phyloP scores from a whole-genome alignment of 2,329 filamentous ascomycete genomes.

The Nigrospora oryzae region DNA sequence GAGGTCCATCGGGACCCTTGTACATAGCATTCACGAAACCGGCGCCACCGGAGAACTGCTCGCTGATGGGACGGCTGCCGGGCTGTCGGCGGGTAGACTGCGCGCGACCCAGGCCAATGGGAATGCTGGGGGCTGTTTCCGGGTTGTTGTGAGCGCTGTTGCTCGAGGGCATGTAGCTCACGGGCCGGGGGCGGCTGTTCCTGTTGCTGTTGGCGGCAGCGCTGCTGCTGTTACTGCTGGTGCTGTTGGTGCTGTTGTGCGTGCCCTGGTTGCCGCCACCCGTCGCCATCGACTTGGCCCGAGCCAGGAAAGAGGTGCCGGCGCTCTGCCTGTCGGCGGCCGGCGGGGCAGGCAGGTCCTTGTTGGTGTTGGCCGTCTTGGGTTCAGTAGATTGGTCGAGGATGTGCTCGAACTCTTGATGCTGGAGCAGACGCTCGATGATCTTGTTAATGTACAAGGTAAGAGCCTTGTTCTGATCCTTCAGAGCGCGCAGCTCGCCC shows the following conservation, averaged over 20 bases:
- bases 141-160: constrained; percentile 51
- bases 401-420: constrained; percentile 92
- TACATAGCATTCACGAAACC: constrained; percentile 86
- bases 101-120: constrained; percentile 50
- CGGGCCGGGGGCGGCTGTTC: constrained; percentile 36
- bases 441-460: constrained; percentile 99
- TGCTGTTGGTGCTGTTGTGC: constrained; percentile 12
- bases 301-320: constrained; percentile 45
- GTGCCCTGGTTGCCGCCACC: not conserved
- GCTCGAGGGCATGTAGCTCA: constrained; percentile 44
- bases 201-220: constrained; percentile 21
- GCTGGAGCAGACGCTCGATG: constrained; percentile 86
- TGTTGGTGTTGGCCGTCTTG: constrained; percentile 55
- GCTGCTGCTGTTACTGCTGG: not conserved
- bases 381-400: constrained; percentile 69
- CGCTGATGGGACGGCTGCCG: constrained; percentile 48
- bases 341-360: constrained; percentile 76
- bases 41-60: constrained; percentile 55
- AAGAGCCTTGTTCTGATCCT: constrained; percentile 94
- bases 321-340: constrained; percentile 36
- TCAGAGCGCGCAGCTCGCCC: constrained; percentile 67
- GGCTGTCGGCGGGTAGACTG: constrained; percentile 41
- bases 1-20: constrained; percentile 58
- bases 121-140: constrained; percentile 68
- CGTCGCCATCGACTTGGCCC: constrained; percentile 48